Evolutionary conservation across 352 stramenopile species (phyloP), one percentile per base, ranked within the genome.

Genomic region (Phytopythium mirpurense): DNA sequence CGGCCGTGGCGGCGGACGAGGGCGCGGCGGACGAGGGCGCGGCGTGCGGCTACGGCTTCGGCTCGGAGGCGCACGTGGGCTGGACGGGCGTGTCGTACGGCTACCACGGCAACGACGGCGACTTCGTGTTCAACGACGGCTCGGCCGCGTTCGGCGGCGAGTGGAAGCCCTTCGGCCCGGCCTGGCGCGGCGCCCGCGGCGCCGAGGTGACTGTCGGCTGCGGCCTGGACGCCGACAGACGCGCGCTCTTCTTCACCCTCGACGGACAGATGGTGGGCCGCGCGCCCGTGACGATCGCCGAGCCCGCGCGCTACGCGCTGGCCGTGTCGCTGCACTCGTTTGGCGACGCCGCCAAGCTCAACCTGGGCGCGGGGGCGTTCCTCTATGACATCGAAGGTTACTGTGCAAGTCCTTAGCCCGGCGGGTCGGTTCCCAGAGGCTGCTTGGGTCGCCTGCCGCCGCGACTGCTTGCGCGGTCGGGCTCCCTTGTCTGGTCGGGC

Each of bases 81-180:
- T 93, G 80, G 82, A 89, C 83, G 61, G 71, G 74, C 51, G 56
- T 92, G 29, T 87, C 82, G 12, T 92, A 86, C 56, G 84, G 78
- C 46, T 95, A 93, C 73, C 84, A 95, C 57, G 77, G 78, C 57
- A 90, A 91, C 56, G 82, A 93, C 59, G 84, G 84, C 43, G 80
- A 90, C 63, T 90, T 95, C 58, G 82, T 92, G 23, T 89, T 75
- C 46, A 91, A 95, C 56, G 71, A 88, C 59, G 84, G 84, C 23
- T 57, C 72, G 8, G 77, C 72, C 36, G 53, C 63, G 37, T 90
- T 89, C 61, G 82, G 80, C 47, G 84, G 82, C 7, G 73, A 83
- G 53, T 90, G 81, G 79, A 64, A 60, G 27, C 74, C 79, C 19
- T 86, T 90, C 52, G 84, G 80, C 0, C 78, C 78, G 26, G 72